A percentile compares a stretch with the other conserved stretches of the same genome.
Conservation (phyloP, 345 rosid genomes). For the Nephelium lappaceum region DNA sequence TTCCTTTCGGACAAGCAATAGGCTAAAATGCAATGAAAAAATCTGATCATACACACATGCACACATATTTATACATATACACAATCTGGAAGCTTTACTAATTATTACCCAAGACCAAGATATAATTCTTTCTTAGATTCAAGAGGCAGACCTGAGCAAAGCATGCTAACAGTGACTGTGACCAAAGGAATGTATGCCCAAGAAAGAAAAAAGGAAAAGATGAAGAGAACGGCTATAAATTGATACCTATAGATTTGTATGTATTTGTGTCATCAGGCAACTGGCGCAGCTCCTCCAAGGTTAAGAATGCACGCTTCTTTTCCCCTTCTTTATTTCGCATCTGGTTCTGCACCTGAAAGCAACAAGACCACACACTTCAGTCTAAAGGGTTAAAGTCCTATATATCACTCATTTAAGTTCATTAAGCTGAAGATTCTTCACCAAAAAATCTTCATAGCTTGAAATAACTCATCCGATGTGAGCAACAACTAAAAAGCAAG, state of each 20-base stretch:
- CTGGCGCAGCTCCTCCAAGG: constrained; percentile 85
- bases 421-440: neutral
- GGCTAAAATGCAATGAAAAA: constrained; percentile 10
- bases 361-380: constrained; percentile 22
- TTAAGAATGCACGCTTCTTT: constrained; percentile 86
- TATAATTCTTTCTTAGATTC: neutral
- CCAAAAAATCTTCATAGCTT: neutral
- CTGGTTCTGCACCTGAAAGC: constrained; percentile 83
- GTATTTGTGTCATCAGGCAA: constrained; percentile 81
- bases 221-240: neutral
- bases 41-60: neutral
- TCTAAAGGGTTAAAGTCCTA: neutral
- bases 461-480: neutral
- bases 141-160: neutral
- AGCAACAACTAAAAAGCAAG: neutral
- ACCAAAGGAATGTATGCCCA: neutral
- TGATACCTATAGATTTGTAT: constrained; percentile 78
- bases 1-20: neutral
- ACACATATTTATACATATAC: neutral
- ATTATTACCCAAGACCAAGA: neutral
- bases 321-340: constrained; percentile 86
- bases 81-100: neutral
- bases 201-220: neutral
- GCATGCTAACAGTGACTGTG: neutral
- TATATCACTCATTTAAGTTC: constrained; percentile 15